Evolutionary conservation across 441 rosid genomes (phyloP).

Genomic region (Mallotus repandus): DNA sequence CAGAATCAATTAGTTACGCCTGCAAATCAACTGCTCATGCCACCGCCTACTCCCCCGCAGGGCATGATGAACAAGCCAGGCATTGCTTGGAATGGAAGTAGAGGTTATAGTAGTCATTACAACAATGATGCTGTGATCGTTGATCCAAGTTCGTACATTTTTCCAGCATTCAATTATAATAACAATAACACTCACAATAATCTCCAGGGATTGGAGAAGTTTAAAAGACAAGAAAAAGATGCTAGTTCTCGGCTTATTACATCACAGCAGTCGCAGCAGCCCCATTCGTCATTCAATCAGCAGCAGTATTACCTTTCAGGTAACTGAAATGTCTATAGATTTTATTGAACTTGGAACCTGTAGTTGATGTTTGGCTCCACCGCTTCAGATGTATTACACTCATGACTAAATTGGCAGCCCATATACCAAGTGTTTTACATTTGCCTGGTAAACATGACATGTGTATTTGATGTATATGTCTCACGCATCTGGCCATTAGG

Average conservation of each 20-base stretch:
- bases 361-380: no score
- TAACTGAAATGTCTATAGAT: not conserved
- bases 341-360: no score
- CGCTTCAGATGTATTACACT: no score
- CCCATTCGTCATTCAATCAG: constrained; percentile 1
- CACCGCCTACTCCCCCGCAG: not conserved
- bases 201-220: constrained; percentile 3
- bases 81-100: constrained; percentile 22
- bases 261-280: constrained; percentile 10
- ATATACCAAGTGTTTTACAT: no score
- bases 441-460: no score
- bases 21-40: constrained; percentile 2
- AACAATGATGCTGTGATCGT: constrained; percentile 16
- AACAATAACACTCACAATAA: not conserved
- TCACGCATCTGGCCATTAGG: no score
- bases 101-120: not conserved
- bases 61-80: constrained; percentile 9
- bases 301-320: constrained; percentile 32
- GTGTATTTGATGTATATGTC: no score
- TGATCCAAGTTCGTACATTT: constrained; percentile 24
- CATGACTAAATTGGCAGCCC: no score
- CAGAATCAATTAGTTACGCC: constrained; percentile 18
- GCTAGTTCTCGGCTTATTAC: not conserved
- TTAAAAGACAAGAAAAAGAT: constrained; percentile 11
- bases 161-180: not conserved